Evolutionary conservation across 2,329 filamentous ascomycete species (phyloP).

Genomic region (Penicillium corylophilum): DNA sequence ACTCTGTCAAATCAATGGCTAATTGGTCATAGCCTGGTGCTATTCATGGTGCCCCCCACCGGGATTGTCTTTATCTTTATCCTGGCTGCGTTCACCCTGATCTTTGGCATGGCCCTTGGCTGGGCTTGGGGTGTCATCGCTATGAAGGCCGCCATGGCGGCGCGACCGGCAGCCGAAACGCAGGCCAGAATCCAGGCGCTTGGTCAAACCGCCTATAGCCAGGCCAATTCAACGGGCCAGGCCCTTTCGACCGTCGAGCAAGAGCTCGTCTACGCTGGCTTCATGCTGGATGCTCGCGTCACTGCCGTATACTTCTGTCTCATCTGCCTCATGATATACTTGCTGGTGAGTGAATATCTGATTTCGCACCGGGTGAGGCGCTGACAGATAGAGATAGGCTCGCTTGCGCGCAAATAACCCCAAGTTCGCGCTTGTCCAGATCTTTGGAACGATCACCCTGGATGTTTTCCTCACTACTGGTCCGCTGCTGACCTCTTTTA

Average conservation of each 20-base stretch:
- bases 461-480: constrained; percentile 49
- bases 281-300: constrained; percentile 50
- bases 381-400: constrained; percentile 26
- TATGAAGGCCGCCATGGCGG: constrained; percentile 51
- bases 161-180: constrained; percentile 42
- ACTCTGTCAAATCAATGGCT: constrained; percentile 7
- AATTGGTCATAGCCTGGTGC: constrained; percentile 30
- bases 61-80: constrained; percentile 50
- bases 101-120: constrained; percentile 49
- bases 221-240: constrained; percentile 37
- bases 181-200: constrained; percentile 36
- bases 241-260: constrained; percentile 31
- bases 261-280: constrained; percentile 45
- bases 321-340: constrained; percentile 48
- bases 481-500: constrained; percentile 45
- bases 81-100: constrained; percentile 43
- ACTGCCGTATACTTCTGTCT: constrained; percentile 41
- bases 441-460: constrained; percentile 50
- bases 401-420: constrained; percentile 48
- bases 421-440: constrained; percentile 46
- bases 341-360: constrained; percentile 25
- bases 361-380: neutral
- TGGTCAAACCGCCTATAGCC: constrained; percentile 29
- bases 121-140: constrained; percentile 53
- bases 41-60: constrained; percentile 49